Evolutionary conservation across 257 asterid genomes (phyloP).

Genomic region (Solanum paucissectum): DNA sequence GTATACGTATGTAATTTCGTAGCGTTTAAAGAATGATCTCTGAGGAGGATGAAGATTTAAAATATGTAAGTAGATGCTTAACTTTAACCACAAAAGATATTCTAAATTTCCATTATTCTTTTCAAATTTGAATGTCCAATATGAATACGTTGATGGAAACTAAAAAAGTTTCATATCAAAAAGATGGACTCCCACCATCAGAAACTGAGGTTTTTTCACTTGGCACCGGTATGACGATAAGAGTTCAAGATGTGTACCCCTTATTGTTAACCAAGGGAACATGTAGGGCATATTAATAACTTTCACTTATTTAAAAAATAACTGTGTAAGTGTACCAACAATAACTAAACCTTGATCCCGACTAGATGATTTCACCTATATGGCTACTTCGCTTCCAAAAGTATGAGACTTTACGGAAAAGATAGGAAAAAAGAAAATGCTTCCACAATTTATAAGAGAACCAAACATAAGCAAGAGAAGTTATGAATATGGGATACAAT

Average conservation of each 20-base stretch:
- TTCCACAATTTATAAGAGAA: neutral
- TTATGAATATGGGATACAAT: neutral
- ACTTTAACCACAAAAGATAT: neutral
- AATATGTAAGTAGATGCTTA: neutral
- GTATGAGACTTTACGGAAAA: neutral
- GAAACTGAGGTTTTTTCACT: neutral
- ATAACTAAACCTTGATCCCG: neutral
- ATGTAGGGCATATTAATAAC: neutral
- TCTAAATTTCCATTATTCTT: neutral
- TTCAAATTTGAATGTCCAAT: neutral
- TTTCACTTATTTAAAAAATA: neutral
- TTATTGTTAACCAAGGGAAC: neutral
- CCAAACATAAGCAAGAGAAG: neutral
- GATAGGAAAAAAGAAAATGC: neutral
- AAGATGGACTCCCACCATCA: neutral
- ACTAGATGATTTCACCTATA: neutral
- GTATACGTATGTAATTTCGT: slow-evolving; percentile 77
- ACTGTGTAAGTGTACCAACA: neutral
- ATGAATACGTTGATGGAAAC: neutral
- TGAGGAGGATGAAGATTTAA: slow-evolving; percentile 16
- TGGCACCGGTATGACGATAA: neutral
- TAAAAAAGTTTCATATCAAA: neutral
- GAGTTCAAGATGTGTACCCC: neutral
- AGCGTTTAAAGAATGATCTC: slow-evolving; percentile 76
- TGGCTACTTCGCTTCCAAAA: neutral